phyloP scores from a whole-genome alignment of 208 protist genomes.

The Acanthamoeba healyi region DNA sequence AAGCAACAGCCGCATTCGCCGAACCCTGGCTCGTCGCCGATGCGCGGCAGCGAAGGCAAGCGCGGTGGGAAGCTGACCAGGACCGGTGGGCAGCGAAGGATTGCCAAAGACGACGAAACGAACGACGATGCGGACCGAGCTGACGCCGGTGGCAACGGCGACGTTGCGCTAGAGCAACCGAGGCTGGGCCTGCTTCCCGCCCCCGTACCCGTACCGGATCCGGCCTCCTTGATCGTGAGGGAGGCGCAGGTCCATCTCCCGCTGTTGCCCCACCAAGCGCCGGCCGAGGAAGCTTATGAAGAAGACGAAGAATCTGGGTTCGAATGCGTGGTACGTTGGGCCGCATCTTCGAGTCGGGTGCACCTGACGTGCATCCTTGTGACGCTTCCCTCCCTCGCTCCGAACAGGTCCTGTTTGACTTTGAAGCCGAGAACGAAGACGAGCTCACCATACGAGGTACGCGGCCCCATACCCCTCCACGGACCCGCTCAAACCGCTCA shows the following conservation, averaged over 20 bases:
- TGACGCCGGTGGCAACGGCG: background rate
- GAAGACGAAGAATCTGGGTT: background rate
- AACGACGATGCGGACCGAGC: background rate
- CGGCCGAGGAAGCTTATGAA: too few relatives aligned
- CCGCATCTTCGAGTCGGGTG: too few relatives aligned
- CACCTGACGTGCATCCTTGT: background rate
- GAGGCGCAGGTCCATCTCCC: background rate
- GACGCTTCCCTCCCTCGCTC: background rate
- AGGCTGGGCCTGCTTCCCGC: background rate
- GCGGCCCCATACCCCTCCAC: background rate
- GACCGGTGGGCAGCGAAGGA: background rate
- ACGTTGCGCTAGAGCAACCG: background rate
- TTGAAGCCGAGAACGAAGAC: slow-evolving; percentile 40
- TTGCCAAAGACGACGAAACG: background rate
- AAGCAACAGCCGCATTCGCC: background rate
- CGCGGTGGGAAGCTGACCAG: background rate
- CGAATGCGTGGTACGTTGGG: background rate
- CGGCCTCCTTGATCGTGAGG: background rate
- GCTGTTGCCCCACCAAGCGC: background rate
- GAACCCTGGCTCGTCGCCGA: background rate
- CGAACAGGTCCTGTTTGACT: slow-evolving; percentile 30
- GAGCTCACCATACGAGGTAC: slow-evolving; percentile 49
- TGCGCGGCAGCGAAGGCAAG: background rate
- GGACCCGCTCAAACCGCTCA: background rate
- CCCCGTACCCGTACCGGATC: background rate